Evolutionary conservation across 352 stramenopile species (phyloP).

Genomic region (Ochromonadaceae sp.): DNA sequence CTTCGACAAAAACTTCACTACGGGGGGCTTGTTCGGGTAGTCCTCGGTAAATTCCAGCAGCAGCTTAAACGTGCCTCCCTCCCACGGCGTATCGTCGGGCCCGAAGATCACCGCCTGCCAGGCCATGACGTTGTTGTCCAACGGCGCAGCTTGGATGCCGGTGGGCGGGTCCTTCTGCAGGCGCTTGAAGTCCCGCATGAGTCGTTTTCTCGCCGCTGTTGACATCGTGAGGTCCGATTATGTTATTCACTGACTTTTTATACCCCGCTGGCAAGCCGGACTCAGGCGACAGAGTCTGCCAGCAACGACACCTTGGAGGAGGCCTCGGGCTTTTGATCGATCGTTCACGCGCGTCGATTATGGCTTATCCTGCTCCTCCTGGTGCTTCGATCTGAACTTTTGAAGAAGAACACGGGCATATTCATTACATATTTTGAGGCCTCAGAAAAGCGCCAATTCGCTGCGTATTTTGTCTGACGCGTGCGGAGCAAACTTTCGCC

Average conservation of each 20-base stretch:
- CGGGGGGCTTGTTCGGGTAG: slow-evolving; percentile 95
- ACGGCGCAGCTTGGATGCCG: slow-evolving; percentile 84
- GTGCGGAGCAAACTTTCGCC: too few relatives aligned
- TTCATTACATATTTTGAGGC: too few relatives aligned
- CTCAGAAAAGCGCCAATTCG: too few relatives aligned
- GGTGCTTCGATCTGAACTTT: too few relatives aligned
- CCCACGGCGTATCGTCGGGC: slow-evolving; percentile 95
- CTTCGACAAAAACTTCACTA: slow-evolving; percentile 93
- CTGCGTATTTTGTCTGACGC: too few relatives aligned
- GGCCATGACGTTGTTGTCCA: slow-evolving; percentile 96
- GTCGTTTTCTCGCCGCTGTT: slow-evolving; percentile 74
- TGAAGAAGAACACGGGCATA: too few relatives aligned
- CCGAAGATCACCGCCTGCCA: slow-evolving; percentile 67
- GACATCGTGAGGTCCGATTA: slow-evolving; percentile 80
- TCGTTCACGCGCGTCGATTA: too few relatives aligned
- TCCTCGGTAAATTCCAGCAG: slow-evolving; percentile 97
- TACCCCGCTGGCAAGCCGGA: not conserved
- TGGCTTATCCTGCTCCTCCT: too few relatives aligned
- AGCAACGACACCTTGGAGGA: too few relatives aligned
- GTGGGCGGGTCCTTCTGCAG: slow-evolving; percentile 94
- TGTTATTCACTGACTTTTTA: too few relatives aligned
- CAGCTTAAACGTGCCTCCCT: slow-evolving; percentile 74
- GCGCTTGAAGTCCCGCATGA: slow-evolving; percentile 91
- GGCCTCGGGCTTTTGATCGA: too few relatives aligned
- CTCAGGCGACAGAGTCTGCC: not conserved